Evolutionary conservation across 1,139 yeast genomes (phyloP), one percentile per base, ranked within the genome.

Genomic region (Sugiyamaella castrensis): DNA sequence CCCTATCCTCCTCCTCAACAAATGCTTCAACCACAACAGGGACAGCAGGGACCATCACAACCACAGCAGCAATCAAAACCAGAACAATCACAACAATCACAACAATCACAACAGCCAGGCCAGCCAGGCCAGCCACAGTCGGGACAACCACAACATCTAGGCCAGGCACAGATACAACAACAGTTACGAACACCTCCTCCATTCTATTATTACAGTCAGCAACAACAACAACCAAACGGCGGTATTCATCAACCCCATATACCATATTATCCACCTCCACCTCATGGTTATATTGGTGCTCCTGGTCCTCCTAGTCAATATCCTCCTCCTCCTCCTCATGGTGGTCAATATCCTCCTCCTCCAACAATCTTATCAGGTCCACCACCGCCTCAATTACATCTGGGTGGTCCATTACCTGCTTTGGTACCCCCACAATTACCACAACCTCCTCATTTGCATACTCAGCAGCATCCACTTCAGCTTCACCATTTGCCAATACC

Each of bases 271-370:
- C 29, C 24, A 30, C 43, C 12, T 26, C 24, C 15, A 5, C 43
- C 37, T 40, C 16, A 26, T 10, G 37, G 24, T 30, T 29, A 26
- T 40, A 8, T n/a, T 12, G 43, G 12, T 9, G 8, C 30, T 12
- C 13, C 13, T 37, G 30, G 31, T 8, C 43, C 43, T 29, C 36
- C 43, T 30, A 13, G 10, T 19, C 43, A 40, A 19, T 40, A 12
- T 32, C 37, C 43, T 5, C 44, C 44, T 24, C 19, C 28, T 13
- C 37, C 37, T 8, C 44, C 33, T n/a, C 44, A 41, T 26, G n/a
- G 33, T n/a, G 34, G 27, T 11, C 30, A 33, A 12, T 33, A 33
- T 16, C 29, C 16, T 8, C 38, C 37, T 27, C 40, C 40, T 13
- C 40, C 16, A 26, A 33, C 33, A 13, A 31, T 28, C 15, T 31